phyloP scores from a whole-genome alignment of 2,329 filamentous ascomycete species.

The Venturia effusa region DNA sequence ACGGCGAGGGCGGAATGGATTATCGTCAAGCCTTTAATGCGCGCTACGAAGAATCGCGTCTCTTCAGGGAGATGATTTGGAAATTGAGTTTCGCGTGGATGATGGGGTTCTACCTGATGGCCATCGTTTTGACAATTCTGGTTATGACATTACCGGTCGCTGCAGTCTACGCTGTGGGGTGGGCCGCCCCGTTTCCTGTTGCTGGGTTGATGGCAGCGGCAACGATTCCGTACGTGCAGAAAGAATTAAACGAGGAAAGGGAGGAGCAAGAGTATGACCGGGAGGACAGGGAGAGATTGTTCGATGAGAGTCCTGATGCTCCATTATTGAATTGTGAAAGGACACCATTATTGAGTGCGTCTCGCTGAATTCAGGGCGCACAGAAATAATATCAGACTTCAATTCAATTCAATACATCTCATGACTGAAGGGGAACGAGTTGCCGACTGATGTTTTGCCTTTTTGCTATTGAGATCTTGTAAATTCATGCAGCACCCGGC shows the following conservation, averaged over 20 bases:
- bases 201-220: slow-evolving; percentile 8
- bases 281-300: not conserved
- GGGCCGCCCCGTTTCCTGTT: slow-evolving; percentile 9
- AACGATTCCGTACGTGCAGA: slow-evolving; percentile 9
- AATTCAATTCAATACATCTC: too few species aligned
- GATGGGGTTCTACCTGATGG: slow-evolving; percentile 3
- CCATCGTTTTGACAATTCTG: not conserved
- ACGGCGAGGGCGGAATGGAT: slow-evolving; percentile 47
- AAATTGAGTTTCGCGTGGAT: slow-evolving; percentile 46
- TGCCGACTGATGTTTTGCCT: too few species aligned
- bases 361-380: too few species aligned
- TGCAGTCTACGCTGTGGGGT: slow-evolving; percentile 10
- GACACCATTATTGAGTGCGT: not conserved
- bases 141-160: not conserved
- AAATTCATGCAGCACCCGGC: too few species aligned
- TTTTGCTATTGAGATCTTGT: too few species aligned
- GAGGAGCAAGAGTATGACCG: not conserved
- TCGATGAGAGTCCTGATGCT: slow-evolving; percentile 1
- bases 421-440: too few species aligned
- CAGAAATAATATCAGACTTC: too few species aligned
- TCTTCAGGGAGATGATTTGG: slow-evolving; percentile 43
- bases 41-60: slow-evolving; percentile 42
- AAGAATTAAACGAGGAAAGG: slow-evolving; percentile 4
- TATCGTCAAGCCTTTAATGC: slow-evolving; percentile 41
- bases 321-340: not conserved